Percentiles rank a stretch among this genome's conserved stretches.
Conservation (phyloP, 2,329 filamentous ascomycete genomes). For the Seiridium unicorne region DNA sequence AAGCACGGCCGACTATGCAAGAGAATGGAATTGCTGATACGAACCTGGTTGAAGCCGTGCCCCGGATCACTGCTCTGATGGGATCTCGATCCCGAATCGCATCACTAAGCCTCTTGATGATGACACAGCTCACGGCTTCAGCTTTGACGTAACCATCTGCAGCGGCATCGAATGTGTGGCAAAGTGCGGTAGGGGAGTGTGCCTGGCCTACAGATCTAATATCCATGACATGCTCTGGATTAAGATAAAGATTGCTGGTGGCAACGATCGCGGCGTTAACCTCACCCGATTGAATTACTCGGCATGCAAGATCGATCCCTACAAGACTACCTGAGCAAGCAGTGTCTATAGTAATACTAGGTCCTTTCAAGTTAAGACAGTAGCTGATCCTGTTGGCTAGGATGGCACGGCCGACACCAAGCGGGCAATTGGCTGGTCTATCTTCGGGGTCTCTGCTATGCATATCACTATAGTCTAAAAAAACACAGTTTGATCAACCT, state of each 20-base stretch:
- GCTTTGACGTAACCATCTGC: conserved; percentile 49
- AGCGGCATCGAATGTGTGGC: conserved; percentile 31
- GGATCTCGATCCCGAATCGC: conserved; percentile 39
- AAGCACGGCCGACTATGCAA: too few species aligned
- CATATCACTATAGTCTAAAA: background rate
- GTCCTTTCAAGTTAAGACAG: conserved; percentile 29
- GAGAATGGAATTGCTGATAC: too few species aligned
- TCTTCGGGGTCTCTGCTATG: background rate
- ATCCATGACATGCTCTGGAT: conserved; percentile 16
- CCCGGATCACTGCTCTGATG: conserved; percentile 36
- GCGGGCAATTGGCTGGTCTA: too few species aligned
- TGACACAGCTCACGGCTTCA: conserved; percentile 40
- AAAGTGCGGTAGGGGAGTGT: conserved; percentile 25
- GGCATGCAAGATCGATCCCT: conserved; percentile 21
- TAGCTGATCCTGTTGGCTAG: background rate
- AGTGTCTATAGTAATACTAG: conserved; percentile 32
- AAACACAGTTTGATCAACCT: too few species aligned
- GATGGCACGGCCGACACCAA: background rate
- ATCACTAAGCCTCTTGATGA: conserved; percentile 39
- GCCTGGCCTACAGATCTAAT: conserved; percentile 17
- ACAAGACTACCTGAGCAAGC: conserved; percentile 31
- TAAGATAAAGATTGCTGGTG: conserved; percentile 14
- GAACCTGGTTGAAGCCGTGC: conserved; percentile 33
- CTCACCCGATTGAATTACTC: conserved; percentile 23
- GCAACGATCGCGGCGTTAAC: conserved; percentile 15